Percentiles rank a stretch among this genome's conserved stretches.
phyloP scores from a whole-genome alignment of 2,329 filamentous ascomycete species.

The Chaetomiaceae sp. region DNA sequence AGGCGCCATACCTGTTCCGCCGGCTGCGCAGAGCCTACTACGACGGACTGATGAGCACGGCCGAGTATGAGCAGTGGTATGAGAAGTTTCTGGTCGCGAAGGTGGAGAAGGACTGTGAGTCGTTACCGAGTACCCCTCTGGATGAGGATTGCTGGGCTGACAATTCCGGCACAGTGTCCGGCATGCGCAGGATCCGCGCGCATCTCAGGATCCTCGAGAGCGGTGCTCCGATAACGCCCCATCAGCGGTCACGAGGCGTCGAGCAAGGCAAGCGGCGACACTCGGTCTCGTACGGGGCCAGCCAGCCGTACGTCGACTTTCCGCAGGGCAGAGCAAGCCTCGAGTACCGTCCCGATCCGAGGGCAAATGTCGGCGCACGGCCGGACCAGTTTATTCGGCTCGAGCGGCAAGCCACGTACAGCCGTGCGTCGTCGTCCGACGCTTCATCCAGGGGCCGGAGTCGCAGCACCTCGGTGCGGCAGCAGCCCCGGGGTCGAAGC shows the following conservation, averaged over 20 bases:
- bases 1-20: conserved; percentile 22
- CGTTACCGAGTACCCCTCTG: not conserved
- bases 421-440: conserved; percentile 11
- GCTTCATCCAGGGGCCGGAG: conserved; percentile 7
- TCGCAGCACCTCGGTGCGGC: conserved; percentile 12
- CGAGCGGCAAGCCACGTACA: conserved; percentile 14
- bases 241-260: conserved; percentile 13
- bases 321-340: conserved; percentile 12
- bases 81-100: conserved; percentile 28
- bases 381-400: conserved; percentile 17
- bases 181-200: conserved; percentile 19
- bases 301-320: conserved; percentile 4
- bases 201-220: conserved; percentile 19
- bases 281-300: conserved; percentile 8
- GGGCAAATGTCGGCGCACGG: conserved; percentile 9
- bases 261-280: conserved; percentile 12
- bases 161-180: conserved; percentile 7
- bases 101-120: conserved; percentile 29
- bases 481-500: conserved; percentile 9
- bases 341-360: conserved; percentile 13
- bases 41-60: conserved; percentile 24
- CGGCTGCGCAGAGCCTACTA: conserved; percentile 22
- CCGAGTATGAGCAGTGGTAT: conserved; percentile 29
- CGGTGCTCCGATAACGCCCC: conserved; percentile 13
- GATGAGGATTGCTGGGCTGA: not conserved